A percentile compares a stretch with the other conserved stretches of the same genome.
These are phyloP conservation scores for Alternaria triticimaculans DNA, from an alignment of 2,329 filamentous ascomycete species.

Conservation along the genomic window DNA sequence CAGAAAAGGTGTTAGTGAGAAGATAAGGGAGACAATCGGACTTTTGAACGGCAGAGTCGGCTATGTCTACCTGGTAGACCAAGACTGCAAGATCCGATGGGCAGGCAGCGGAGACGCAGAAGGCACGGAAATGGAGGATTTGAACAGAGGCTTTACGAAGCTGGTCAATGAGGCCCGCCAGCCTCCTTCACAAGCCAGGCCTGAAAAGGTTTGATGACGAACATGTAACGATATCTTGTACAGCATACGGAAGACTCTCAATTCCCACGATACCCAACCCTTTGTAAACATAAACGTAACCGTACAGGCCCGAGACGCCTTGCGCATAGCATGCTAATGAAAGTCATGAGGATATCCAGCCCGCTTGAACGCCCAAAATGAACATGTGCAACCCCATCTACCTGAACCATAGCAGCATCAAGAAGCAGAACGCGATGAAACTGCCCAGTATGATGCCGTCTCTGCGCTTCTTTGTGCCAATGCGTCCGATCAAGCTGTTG, in stretches of 20 bases:
- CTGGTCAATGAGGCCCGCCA: slow-evolving; percentile 56
- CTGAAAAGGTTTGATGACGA: background rate
- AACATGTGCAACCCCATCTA: slow-evolving; percentile 23
- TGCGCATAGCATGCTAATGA: slow-evolving; percentile 18
- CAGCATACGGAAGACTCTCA: slow-evolving; percentile 2
- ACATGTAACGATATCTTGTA: slow-evolving; percentile 5
- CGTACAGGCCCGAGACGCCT: slow-evolving; percentile 24
- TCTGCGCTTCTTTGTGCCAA: slow-evolving; percentile 91
- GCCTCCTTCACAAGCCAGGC: background rate
- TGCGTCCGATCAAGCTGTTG: slow-evolving; percentile 88
- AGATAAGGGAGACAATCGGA: slow-evolving; percentile 65
- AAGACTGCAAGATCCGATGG: slow-evolving; percentile 90
- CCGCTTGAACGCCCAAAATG: slow-evolving; percentile 30
- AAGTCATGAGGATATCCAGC: slow-evolving; percentile 37
- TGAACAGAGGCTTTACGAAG: slow-evolving; percentile 69
- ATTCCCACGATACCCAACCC: slow-evolving; percentile 10
- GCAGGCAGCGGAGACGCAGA: slow-evolving; percentile 78
- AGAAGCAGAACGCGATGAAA: slow-evolving; percentile 91
- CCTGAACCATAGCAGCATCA: slow-evolving; percentile 73
- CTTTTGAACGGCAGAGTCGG: slow-evolving; percentile 90
- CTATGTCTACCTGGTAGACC: slow-evolving; percentile 90
- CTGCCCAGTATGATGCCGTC: slow-evolving; percentile 91
- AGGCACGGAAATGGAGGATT: slow-evolving; percentile 68
- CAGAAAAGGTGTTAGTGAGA: slow-evolving; percentile 62
- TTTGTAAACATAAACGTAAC: slow-evolving; percentile 39